Percentiles rank a stretch among this genome's conserved stretches.
phyloP scores from a whole-genome alignment of 768 basidiomycete genomes.

The Kwoniella botswanensis region DNA sequence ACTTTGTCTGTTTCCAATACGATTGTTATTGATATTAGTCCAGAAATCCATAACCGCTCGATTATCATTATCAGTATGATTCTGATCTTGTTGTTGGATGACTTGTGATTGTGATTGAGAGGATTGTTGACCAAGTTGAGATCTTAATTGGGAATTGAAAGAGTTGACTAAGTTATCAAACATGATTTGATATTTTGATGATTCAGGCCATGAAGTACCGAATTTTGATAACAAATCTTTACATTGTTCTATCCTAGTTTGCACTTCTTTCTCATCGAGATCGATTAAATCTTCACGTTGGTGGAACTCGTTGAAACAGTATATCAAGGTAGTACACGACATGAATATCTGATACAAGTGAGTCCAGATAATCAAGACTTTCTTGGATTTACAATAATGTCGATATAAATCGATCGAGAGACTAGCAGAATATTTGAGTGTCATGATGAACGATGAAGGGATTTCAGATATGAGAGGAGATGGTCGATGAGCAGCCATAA shows the following conservation, averaged over 20 bases:
- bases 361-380: conserved; percentile 22
- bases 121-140: too few species aligned
- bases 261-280: conserved; percentile 11
- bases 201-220: conserved; percentile 15
- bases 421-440: conserved; percentile 1
- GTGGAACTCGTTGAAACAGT: conserved; percentile 13
- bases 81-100: background rate
- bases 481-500: conserved; percentile 25
- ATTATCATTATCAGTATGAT: background rate
- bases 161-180: conserved; percentile 8
- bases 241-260: conserved; percentile 7
- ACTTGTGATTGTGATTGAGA: background rate
- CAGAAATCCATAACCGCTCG: too few species aligned
- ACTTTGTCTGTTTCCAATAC: too few species aligned
- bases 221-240: background rate
- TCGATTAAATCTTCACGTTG: conserved; percentile 13
- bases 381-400: conserved; percentile 13
- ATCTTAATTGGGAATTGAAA: background rate
- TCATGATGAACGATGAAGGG: conserved; percentile 18
- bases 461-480: conserved; percentile 24
- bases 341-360: conserved; percentile 26
- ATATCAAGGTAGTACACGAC: conserved; percentile 19
- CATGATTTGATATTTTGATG: conserved; percentile 17
- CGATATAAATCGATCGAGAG: conserved; percentile 24
- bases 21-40: too few species aligned